Base-by-base conservation (phyloP, 2,329 filamentous ascomycete species). In the Alternaria sp. region DNA sequence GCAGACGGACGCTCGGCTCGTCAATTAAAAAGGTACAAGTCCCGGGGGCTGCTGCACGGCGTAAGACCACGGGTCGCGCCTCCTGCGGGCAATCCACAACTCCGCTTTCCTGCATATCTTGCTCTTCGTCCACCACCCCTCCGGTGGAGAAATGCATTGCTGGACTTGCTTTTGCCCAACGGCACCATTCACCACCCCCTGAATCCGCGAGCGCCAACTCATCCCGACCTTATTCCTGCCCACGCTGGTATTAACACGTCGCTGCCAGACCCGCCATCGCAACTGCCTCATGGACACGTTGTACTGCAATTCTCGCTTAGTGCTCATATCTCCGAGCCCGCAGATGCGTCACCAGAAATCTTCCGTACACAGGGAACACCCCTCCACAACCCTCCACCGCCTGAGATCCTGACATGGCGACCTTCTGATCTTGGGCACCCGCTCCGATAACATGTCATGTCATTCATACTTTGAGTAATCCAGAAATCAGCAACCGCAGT, bases 61-160 rank as follows among this genome's bases (percentile, higher is more conserved):
- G 13, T 62, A 49, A 62, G 49, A 62, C 55, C 26, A 49, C 40
- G 55, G 49, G 49, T 53, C 49, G 49, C 30, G 49, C 60, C 60
- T 57, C 36, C 32, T 49, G 53, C 28, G 40, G 46, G 53, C 46
- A 44, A 30, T 50, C 59, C 59, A 23, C 53, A 25, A 44, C 30
- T 54, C 49, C 43, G 60, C 55, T 62, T 52, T 59, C 60, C 55
- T 49, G 60, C 60, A 59, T 59, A 36, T 26, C 26, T 50, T 59
- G 15, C 40, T 36, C 49, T 45, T 36, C 36, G 36, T 40, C 36
- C 36, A 40, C 36, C 36, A 40, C 32, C 32, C 30, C 32, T 36
- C 28, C 11, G 30, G 49, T 23, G 28, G 28, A 32, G 28, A 32
- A 32, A 32, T 32, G 28, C 28, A 32, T 32, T 32, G 28, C 28